These are phyloP conservation scores for Suillus hirtellus DNA, from an alignment of 768 basidiomycete species.

Conservation along the genomic window DNA sequence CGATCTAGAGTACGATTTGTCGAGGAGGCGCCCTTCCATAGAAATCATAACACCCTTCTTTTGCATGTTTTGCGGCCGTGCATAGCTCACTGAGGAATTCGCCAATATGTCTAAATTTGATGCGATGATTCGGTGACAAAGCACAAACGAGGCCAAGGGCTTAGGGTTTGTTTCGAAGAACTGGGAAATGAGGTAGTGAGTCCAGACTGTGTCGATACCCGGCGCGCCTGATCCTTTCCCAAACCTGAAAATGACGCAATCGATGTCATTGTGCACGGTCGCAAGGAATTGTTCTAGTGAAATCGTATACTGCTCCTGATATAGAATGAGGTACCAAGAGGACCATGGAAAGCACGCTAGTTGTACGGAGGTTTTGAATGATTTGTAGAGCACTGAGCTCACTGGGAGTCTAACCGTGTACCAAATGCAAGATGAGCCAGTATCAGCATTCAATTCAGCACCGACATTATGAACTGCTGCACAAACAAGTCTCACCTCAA, in stretches of 20 bases:
- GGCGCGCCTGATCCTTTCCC: conserved; percentile 51
- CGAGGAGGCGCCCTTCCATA: conserved; percentile 38
- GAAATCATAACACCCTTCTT: conserved; percentile 55
- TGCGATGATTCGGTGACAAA: conserved; percentile 71
- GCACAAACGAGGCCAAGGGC: conserved; percentile 65
- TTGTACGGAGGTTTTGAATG: not conserved
- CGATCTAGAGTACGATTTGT: conserved; percentile 18
- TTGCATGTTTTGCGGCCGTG: conserved; percentile 38
- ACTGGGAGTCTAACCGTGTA: not conserved
- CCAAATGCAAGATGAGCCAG: not conserved
- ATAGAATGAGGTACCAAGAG: conserved; percentile 41
- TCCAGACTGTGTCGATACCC: conserved; percentile 11
- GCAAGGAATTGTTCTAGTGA: conserved; percentile 44
- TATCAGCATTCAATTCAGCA: no score
- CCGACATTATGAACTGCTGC: no score
- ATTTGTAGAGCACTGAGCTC: not conserved
- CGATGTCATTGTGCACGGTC: conserved; percentile 58
- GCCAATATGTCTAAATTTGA: conserved; percentile 54
- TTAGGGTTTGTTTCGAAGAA: conserved; percentile 45
- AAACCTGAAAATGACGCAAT: conserved; percentile 22
- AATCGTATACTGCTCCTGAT: conserved; percentile 64
- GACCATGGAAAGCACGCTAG: conserved; percentile 23
- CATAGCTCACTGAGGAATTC: conserved; percentile 67
- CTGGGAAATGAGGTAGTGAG: not conserved
- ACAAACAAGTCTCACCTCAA: no score